A percentile compares a stretch with the other conserved stretches of the same genome.
phyloP scores from a whole-genome alignment of 345 rosid species.

The Carallia pectinifolia region DNA sequence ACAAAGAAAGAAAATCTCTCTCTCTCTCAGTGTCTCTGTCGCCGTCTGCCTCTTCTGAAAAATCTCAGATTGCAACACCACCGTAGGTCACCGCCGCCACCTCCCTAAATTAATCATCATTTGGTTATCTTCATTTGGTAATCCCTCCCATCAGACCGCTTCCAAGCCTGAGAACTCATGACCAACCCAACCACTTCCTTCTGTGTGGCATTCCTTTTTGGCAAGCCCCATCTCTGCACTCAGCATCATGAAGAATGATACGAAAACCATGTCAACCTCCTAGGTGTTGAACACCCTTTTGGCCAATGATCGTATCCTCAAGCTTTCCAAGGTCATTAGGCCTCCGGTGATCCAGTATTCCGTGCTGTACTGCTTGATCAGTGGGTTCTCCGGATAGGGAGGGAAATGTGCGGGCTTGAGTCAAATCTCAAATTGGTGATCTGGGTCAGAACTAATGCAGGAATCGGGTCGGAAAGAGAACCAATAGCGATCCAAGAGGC shows the following conservation, averaged over 20 bases:
- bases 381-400: slow-evolving; percentile 71
- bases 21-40: no score
- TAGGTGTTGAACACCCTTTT: slow-evolving; percentile 48
- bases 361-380: slow-evolving; percentile 94
- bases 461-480: slow-evolving; percentile 53
- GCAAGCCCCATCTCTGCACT: slow-evolving; percentile 92
- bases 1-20: no score
- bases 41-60: no score
- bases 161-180: slow-evolving; percentile 70
- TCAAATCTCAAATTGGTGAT: slow-evolving; percentile 36
- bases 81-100: no score
- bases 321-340: slow-evolving; percentile 55
- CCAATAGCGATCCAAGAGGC: slow-evolving; percentile 76
- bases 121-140: no score
- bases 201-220: slow-evolving; percentile 62
- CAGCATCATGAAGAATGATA: slow-evolving; percentile 79
- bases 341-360: slow-evolving; percentile 95
- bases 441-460: slow-evolving; percentile 72
- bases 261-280: slow-evolving; percentile 79
- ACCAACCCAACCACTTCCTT: slow-evolving; percentile 59
- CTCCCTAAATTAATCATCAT: no score
- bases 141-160: slow-evolving; percentile 73
- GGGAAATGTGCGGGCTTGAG: slow-evolving; percentile 37
- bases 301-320: slow-evolving; percentile 53
- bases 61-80: no score